phyloP scores from a whole-genome alignment of 768 basidiomycete species.

The Mycena capillaripes region DNA sequence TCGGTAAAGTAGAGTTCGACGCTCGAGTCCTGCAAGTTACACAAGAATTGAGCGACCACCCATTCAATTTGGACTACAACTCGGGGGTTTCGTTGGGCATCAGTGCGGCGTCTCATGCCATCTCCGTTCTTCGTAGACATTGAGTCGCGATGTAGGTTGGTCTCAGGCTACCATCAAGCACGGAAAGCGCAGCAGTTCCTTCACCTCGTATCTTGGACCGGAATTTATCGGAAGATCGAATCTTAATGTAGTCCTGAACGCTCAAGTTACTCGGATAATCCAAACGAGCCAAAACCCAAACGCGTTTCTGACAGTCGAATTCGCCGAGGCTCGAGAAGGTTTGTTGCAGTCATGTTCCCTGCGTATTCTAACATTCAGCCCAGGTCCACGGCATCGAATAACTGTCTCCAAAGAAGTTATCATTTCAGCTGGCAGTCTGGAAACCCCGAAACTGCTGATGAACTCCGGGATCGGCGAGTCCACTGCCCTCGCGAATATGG shows the following conservation, averaged over 20 bases:
- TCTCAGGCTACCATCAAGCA: background rate
- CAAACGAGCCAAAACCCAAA: background rate
- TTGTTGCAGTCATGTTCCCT: background rate
- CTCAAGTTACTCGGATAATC: background rate
- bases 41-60: background rate
- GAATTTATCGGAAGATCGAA: background rate
- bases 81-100: background rate
- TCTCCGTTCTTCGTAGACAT: no score
- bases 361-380: no score
- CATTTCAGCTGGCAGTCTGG: background rate
- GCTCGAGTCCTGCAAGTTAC: constrained; percentile 11
- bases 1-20: constrained; percentile 15
- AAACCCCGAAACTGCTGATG: background rate
- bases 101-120: background rate
- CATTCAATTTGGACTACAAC: constrained; percentile 18
- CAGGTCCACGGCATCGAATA: background rate
- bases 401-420: background rate
- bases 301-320: background rate
- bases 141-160: background rate
- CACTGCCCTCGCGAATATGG: background rate
- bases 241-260: background rate
- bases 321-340: background rate
- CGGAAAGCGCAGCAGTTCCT: background rate
- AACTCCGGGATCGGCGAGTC: background rate
- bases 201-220: background rate